phyloP scores from a whole-genome alignment of 2,329 filamentous ascomycete genomes.

The Apiospora malaysiana region DNA sequence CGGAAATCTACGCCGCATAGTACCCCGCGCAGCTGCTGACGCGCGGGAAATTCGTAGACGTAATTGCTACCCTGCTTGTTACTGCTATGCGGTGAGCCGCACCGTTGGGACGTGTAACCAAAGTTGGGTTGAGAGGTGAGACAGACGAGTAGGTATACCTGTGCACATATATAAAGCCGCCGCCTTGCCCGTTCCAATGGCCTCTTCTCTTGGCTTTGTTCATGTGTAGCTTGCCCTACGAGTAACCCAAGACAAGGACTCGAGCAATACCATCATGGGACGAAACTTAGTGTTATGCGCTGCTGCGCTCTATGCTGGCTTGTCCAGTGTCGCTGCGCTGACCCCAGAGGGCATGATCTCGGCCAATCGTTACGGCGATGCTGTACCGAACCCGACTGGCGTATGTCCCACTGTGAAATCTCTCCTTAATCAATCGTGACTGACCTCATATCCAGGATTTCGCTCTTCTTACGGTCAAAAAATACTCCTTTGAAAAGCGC shows the following conservation, averaged over 20 bases:
- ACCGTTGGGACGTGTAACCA: background rate
- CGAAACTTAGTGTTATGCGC: background rate
- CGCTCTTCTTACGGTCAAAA: constrained; percentile 55
- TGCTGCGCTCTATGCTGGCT: constrained; percentile 1
- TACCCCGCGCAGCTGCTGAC: background rate
- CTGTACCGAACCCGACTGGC: constrained; percentile 41
- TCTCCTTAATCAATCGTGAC: constrained; percentile 8
- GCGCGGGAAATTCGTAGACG: constrained; percentile 6
- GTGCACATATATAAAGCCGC: background rate
- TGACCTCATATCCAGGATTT: constrained; percentile 42
- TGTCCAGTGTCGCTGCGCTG: constrained; percentile 33
- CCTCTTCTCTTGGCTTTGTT: background rate
- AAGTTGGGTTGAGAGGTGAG: background rate
- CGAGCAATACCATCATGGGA: background rate
- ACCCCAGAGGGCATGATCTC: constrained; percentile 41
- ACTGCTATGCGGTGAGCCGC: background rate
- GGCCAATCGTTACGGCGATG: constrained; percentile 40
- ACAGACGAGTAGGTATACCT: background rate
- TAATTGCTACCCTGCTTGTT: background rate
- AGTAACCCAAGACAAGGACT: background rate
- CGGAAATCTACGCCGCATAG: background rate
- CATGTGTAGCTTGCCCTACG: background rate
- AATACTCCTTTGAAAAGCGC: constrained; percentile 66
- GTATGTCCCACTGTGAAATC: constrained; percentile 30
- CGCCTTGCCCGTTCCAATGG: background rate